These are phyloP conservation scores for Mucor piriformis DNA, from an alignment of 371 early-diverging fungal species.

Conservation along the genomic window DNA sequence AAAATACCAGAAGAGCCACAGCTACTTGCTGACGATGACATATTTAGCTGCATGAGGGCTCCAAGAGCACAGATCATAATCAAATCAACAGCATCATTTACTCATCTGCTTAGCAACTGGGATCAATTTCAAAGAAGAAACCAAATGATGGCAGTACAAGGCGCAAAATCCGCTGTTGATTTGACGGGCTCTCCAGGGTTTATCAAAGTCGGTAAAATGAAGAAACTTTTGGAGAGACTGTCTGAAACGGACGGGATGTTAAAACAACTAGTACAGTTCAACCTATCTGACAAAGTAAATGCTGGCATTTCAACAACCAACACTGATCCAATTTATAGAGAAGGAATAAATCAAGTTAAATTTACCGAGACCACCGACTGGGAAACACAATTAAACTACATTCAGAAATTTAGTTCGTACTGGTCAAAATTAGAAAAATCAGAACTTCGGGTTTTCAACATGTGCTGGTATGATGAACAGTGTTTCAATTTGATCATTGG, in stretches of 20 bases:
- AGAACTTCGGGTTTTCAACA: constrained; percentile 39
- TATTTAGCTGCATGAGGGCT: constrained; percentile 28
- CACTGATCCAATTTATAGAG: background rate
- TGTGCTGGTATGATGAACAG: constrained; percentile 56
- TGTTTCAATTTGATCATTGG: constrained; percentile 45
- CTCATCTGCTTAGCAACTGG: constrained; percentile 47
- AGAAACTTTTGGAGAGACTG: constrained; percentile 63
- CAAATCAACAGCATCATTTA: constrained; percentile 36
- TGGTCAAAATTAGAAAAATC: constrained; percentile 42
- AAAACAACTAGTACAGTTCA: constrained; percentile 37
- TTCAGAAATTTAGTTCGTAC: constrained; percentile 30
- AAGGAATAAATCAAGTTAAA: background rate
- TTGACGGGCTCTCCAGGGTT: constrained; percentile 56
- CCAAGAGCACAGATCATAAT: constrained; percentile 42
- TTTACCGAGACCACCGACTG: background rate
- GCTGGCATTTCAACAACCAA: background rate
- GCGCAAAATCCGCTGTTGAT: constrained; percentile 32
- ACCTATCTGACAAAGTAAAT: constrained; percentile 4
- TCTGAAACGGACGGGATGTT: constrained; percentile 73
- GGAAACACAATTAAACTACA: constrained; percentile 7
- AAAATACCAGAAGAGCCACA: constrained; percentile 14
- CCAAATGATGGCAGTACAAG: constrained; percentile 47
- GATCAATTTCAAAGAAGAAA: constrained; percentile 43
- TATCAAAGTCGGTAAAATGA: constrained; percentile 69
- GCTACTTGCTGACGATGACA: constrained; percentile 11